phyloP scores from a whole-genome alignment of 2,329 filamentous ascomycete genomes.

The Chrysoporthe cubensis region DNA sequence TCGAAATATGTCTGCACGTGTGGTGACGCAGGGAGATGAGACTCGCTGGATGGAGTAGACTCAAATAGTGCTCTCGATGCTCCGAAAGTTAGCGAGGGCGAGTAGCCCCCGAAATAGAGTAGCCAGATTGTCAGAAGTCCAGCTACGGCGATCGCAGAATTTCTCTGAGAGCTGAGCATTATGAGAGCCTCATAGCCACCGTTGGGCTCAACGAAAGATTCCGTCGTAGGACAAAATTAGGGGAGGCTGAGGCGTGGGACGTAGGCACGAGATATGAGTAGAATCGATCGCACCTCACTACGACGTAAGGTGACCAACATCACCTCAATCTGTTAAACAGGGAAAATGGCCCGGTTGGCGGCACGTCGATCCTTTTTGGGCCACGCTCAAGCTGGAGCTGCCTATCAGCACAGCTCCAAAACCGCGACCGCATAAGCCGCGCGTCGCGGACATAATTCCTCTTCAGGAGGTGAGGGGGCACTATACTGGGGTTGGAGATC shows the following conservation, averaged over 20 bases:
- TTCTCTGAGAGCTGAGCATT: background rate
- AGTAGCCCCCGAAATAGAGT: constrained; percentile 12
- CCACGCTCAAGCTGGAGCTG: background rate
- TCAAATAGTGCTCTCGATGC: background rate
- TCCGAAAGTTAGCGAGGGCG: background rate
- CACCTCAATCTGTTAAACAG: too few relatives aligned
- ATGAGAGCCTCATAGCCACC: constrained; percentile 3
- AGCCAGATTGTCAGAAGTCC: background rate
- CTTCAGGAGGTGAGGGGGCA: background rate
- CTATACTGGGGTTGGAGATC: background rate
- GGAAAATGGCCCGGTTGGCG: too few relatives aligned
- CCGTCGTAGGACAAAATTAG: background rate
- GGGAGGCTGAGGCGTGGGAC: background rate
- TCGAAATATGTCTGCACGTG: constrained; percentile 37
- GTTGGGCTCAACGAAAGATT: background rate
- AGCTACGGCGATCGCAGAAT: background rate
- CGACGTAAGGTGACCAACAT: too few relatives aligned
- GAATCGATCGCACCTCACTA: too few relatives aligned
- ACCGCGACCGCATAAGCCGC: background rate
- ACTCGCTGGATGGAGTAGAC: background rate
- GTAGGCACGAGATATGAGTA: too few relatives aligned
- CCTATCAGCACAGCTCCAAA: background rate
- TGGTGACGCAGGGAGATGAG: background rate
- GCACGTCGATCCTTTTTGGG: background rate
- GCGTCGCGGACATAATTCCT: background rate